Evolutionary conservation across 805 yeast genomes (phyloP), one percentile per base, ranked within the genome.

Genomic region (Metschnikowia borealis): DNA sequence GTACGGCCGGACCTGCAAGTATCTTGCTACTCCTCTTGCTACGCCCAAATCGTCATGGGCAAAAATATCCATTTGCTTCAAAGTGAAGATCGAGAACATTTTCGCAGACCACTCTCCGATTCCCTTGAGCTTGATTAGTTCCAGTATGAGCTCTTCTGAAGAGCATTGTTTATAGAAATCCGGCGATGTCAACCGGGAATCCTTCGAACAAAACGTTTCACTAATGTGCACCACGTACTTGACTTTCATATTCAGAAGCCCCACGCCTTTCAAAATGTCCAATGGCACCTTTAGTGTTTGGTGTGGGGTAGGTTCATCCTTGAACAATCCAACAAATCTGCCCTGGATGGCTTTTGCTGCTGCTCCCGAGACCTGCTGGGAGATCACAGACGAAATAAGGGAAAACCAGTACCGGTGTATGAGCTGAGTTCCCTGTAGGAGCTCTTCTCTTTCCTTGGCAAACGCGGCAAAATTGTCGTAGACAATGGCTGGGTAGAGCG

Each of bases 101-200:
- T 85, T 86, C 0, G 94, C 91, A 4, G 90, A 81, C 98, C 98
- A 91, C 1, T 77, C 76, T 0, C 94, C 95, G 15, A 87, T 78
- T 0, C 95, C 95, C 59, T 86, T 85, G 54, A 86, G 69, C 23
- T 63, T 63, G 0, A 78, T 76, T 47, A 85, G 65, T 50, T 76
- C 78, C 17, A 73, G 73, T 1, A 77, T 61, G 14, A 85, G 67
- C 20, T 70, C 81, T 2, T 78, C 78, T 43, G 78, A 73, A 3
- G 71, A 53, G 33, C 67, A 67, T 0, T 55, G 50, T 2, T 51
- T 38, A 53, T 83, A 77, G 46, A 77, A 68, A 1, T 66, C 67
- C 1, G 62, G 58, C 1, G 69, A 62, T 0, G 69, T 40, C 21
- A 73, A 59, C 4, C 59, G 63, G 20, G 71, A 62, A 2, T 62